Evolutionary conservation across 768 basidiomycete species (phyloP), one percentile per base, ranked within the genome.

Genomic region (Cytidiella melzeri): DNA sequence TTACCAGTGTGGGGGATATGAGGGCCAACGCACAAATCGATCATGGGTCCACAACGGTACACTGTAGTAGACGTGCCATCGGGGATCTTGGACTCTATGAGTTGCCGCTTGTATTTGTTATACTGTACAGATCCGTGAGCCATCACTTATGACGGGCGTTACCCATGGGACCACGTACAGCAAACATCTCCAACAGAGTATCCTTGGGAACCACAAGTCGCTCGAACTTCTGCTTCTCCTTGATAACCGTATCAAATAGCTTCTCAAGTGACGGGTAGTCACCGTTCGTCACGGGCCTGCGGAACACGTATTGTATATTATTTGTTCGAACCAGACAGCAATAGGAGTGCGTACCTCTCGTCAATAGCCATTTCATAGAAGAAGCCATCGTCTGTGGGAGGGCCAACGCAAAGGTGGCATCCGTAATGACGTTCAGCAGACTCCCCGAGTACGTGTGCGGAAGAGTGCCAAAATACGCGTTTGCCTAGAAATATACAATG

Each of bases 391-490:
- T 95, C 92, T 2, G 93, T 92, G 20, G 96, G 96, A 13, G 96
- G 96, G 3, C 96, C 96, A 53, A 96, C 83, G 61, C 94, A 96
- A 12, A 99, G 76, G 72, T 96, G 93, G 65, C 93, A 96, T 36
- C 94, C 95, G 64, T 97, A 95, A 65, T 96, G 92, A 46, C 88
- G 80, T 69, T 99, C 96, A 37, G 92, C 82, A 47, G 95, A 88
- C 69, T 99, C 96, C 40, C 96, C 96, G 15, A 99, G 78, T 49
- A 98, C 92, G 68, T 98, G 96, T 0, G 96, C 96, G 21, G 94
- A 97, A 15, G 96, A 98, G 66, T 98, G 96, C 96, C 96, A 99
- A 74, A 98, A 99, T 6, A 99, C 96, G 59, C 85, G 87, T 68
- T 97, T 93, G 52, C 95, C 93, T 84, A 67, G 34, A 38, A 41